phyloP scores from a whole-genome alignment of 805 yeast species.

The Pichia gijzeniarum region DNA sequence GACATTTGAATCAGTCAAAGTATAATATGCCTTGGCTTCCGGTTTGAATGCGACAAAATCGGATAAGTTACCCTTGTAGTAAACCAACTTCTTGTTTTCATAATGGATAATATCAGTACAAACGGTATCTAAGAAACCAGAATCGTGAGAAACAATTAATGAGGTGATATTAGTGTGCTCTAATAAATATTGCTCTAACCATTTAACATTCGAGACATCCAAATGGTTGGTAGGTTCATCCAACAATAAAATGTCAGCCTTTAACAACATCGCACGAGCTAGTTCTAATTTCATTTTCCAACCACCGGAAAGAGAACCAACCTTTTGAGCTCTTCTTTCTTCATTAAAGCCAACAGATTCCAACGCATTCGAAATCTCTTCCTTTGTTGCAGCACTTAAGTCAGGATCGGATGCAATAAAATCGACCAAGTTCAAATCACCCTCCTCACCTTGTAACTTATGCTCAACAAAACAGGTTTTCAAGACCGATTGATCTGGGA shows the following conservation, averaged over 20 bases:
- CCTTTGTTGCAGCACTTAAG: slow-evolving; percentile 52
- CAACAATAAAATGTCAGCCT: slow-evolving; percentile 86
- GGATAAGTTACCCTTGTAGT: slow-evolving; percentile 93
- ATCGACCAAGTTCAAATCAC: slow-evolving; percentile 78
- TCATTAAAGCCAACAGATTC: slow-evolving; percentile 87
- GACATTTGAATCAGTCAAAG: slow-evolving; percentile 85
- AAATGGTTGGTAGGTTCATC: slow-evolving; percentile 99
- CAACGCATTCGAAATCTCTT: slow-evolving; percentile 70
- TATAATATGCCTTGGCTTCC: slow-evolving; percentile 93
- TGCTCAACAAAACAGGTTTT: slow-evolving; percentile 97
- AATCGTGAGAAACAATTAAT: slow-evolving; percentile 94
- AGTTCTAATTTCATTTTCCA: slow-evolving; percentile 98
- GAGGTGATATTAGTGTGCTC: slow-evolving; percentile 86
- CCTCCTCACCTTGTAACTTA: slow-evolving; percentile 91
- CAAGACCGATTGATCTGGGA: slow-evolving; percentile 82
- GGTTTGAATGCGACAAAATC: slow-evolving; percentile 89
- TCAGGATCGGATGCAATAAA: slow-evolving; percentile 91
- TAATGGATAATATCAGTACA: slow-evolving; percentile 97
- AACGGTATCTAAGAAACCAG: slow-evolving; percentile 90
- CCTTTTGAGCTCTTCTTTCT: slow-evolving; percentile 82
- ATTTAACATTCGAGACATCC: slow-evolving; percentile 88
- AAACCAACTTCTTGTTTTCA: slow-evolving; percentile 89
- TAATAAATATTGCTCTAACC: slow-evolving; percentile 86
- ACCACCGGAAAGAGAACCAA: slow-evolving; percentile 95
- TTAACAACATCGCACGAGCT: slow-evolving; percentile 98